These are phyloP conservation scores for Phoenix dactylifera DNA, from an alignment of 176 grass and related monocot genomes.

Conservation along the genomic window DNA sequence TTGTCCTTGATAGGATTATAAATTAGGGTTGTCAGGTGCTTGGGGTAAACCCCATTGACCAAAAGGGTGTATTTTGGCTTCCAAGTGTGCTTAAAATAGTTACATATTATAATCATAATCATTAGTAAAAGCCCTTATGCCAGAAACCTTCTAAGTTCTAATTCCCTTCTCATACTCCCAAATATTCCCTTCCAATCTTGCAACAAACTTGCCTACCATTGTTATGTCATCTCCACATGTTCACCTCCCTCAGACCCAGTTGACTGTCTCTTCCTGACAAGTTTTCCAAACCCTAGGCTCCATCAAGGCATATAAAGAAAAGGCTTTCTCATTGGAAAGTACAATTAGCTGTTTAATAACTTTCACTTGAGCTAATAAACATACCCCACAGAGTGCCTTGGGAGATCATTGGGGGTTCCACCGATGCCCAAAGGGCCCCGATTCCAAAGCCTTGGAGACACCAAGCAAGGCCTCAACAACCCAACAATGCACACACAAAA, in stretches of 20 bases:
- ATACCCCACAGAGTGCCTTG: neutral
- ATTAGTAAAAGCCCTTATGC: conserved; percentile 24
- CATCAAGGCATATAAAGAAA: conserved; percentile 18
- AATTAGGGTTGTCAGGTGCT: conserved; percentile 25
- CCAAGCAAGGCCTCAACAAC: neutral
- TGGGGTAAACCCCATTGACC: conserved; percentile 27
- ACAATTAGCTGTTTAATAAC: conserved; percentile 15
- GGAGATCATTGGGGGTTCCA: conserved; percentile 7
- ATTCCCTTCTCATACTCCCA: conserved; percentile 54
- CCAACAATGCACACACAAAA: conserved; percentile 11
- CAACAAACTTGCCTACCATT: conserved; percentile 45
- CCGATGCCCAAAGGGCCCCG: neutral
- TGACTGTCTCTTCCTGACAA: conserved; percentile 41
- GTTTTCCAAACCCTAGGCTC: conserved; percentile 37
- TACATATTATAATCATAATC: conserved; percentile 1
- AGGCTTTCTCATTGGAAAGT: conserved; percentile 33
- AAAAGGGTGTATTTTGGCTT: conserved; percentile 19
- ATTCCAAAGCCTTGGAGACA: conserved; percentile 1
- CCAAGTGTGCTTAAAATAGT: neutral
- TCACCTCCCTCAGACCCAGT: conserved; percentile 26
- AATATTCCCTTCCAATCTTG: conserved; percentile 81
- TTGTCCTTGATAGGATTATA: neutral
- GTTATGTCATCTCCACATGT: conserved; percentile 61
- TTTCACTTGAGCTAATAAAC: neutral
- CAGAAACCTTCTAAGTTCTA: conserved; percentile 32